Percentiles rank a stretch among this genome's conserved stretches.
phyloP scores from a whole-genome alignment of 139 green algal genomes.

The Picochlorum costavermella region DNA sequence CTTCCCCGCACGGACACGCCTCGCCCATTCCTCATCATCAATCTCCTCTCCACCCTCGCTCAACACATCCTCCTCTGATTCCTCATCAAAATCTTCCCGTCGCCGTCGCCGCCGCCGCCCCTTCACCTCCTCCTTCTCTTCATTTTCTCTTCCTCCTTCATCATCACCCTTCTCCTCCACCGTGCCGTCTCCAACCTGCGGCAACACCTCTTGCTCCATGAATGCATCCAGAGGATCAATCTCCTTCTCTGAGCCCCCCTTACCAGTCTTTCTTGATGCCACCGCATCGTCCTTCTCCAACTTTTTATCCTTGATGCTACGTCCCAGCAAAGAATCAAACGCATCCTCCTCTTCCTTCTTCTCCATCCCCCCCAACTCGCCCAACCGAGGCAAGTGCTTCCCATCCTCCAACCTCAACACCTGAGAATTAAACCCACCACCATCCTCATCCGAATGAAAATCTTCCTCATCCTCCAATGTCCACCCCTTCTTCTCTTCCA shows the following conservation, averaged over 20 bases:
- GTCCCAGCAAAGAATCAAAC: constrained; percentile 21
- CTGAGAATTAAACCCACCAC: background rate
- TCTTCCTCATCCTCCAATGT: constrained; percentile 13
- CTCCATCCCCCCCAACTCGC: background rate
- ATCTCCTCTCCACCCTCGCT: constrained; percentile 24
- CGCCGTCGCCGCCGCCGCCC: background rate
- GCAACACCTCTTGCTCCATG: constrained; percentile 2
- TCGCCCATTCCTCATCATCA: constrained; percentile 57
- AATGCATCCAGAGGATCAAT: constrained; percentile 17
- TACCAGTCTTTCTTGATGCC: background rate
- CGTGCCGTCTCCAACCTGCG: background rate
- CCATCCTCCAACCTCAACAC: background rate
- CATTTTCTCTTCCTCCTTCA: constrained; percentile 21
- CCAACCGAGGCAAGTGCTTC: constrained; percentile 7
- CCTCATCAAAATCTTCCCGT: constrained; percentile 3
- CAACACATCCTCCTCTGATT: constrained; percentile 2
- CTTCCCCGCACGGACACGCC: constrained; percentile 54
- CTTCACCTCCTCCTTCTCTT: constrained; percentile 56
- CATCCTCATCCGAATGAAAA: constrained; percentile 5
- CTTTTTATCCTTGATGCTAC: constrained; percentile 25
- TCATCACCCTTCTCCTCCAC: background rate
- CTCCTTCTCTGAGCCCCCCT: background rate
- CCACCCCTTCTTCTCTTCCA: background rate
- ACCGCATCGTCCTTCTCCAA: constrained; percentile 16
- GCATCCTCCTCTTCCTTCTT: constrained; percentile 15